A percentile compares a stretch with the other conserved stretches of the same genome.
Conservation (phyloP, 768 basidiomycete genomes). For the Suillus alpinus region DNA sequence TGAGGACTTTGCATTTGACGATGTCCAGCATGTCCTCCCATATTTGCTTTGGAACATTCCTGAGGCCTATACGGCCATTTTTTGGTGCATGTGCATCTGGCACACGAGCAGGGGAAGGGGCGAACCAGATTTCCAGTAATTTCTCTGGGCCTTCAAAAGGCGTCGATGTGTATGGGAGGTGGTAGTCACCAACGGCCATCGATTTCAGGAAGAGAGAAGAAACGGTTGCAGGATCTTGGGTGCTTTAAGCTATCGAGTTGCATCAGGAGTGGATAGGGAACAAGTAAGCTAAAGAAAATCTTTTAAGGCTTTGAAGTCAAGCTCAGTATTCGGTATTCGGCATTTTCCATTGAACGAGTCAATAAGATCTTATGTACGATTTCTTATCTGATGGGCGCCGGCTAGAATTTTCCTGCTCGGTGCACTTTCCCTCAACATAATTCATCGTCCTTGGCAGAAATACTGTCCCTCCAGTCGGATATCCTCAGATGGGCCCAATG, state of each 20-base stretch:
- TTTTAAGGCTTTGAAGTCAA: not conserved
- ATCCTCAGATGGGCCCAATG: not conserved
- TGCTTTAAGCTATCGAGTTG: conserved; percentile 48
- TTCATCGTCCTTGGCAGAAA: not conserved
- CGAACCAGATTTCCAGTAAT: conserved; percentile 96
- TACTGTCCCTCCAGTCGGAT: not conserved
- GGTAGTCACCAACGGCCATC: conserved; percentile 26
- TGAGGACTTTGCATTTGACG: conserved; percentile 95
- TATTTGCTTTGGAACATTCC: conserved; percentile 65
- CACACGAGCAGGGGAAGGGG: conserved; percentile 65
- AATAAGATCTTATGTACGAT: not conserved
- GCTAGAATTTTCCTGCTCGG: not conserved
- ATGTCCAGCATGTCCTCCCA: conserved; percentile 99
- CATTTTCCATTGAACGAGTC: conserved; percentile 1
- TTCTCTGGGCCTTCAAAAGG: conserved; percentile 95
- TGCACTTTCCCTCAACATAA: not conserved
- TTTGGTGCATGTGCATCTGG: conserved; percentile 39
- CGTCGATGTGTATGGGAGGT: conserved; percentile 31
- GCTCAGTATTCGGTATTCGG: not conserved
- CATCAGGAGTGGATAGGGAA: conserved; percentile 3
- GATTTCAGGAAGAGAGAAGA: not conserved
- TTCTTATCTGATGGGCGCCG: not conserved
- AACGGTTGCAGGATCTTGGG: conserved; percentile 8
- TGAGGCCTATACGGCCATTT: conserved; percentile 63
- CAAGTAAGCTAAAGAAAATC: not conserved